Base-by-base conservation (phyloP, 176 grass and related monocot genomes). In the Tillandsia leiboldiana region DNA sequence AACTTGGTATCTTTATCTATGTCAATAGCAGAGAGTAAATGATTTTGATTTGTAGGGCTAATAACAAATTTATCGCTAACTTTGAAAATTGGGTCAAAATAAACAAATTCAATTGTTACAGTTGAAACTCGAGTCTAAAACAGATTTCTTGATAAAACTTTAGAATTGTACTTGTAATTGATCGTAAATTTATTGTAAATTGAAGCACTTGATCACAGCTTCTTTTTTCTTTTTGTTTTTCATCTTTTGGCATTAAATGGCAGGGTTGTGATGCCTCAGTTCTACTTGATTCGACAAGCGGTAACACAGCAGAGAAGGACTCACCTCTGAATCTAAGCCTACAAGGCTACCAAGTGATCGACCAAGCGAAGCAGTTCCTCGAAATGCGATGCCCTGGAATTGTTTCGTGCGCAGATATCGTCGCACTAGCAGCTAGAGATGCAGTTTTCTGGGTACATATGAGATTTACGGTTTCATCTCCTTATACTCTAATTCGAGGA, bases 251-350 rank as follows among this genome's bases (percentile, higher is more conserved):
- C 49, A 15, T 69, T 61, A 20, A 54, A n/a, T 15, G 64, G 26
- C n/a, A 96, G 94, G 94, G 94, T 17, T 97, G 94, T 61, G 94
- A 97, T 72, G 94, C 75, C n/a, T 97, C 94, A 1, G 85, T 97
- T 1, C 87, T 97, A 2, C 56, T 97, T 5, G 84, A 97, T 86
- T 78, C 89, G 13, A 68, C 86, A 48, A 53, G 82, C 33, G 79
- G 12, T 24, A 80, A 82, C 79, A 87, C 58, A 10, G 83, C 89
- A 67, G 94, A 97, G 78, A 97, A 97, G 73, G 94, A 97, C 72
- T 86, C 94, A 15, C 77, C 0, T n/a, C 74, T 89, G 26, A 97
- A 97, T 78, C 61, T 76, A 53, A 90, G 86, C 54, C 65, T 92
- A 10, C 84, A 84, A 1, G 94, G 94, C 6, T 97, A 77, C 78